Percentiles rank a stretch among this genome's conserved stretches.
Evolutionary conservation across 176 grass and related monocot species (phyloP).

Genomic region (Raddia distichophylla): DNA sequence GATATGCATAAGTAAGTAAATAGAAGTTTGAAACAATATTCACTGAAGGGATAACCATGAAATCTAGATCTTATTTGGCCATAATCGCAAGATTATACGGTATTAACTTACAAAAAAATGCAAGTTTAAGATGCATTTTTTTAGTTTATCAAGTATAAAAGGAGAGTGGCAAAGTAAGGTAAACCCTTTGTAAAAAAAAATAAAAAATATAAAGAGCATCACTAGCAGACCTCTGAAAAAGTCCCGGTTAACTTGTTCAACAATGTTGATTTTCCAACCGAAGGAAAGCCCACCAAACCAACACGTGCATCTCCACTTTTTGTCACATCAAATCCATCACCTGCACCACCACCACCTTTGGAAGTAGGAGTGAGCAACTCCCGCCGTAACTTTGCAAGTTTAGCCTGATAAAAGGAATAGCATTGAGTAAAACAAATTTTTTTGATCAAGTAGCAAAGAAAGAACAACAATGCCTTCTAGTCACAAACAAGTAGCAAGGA

Average conservation of each 20-base stretch:
- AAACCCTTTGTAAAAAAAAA: neutral
- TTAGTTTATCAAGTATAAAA: constrained; percentile 13
- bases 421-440: constrained; percentile 13
- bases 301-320: constrained; percentile 97
- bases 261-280: constrained; percentile 95
- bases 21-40: neutral
- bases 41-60: neutral
- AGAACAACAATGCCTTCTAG: too few species aligned
- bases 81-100: neutral
- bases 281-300: constrained; percentile 94
- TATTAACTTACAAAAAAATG: neutral
- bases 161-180: constrained; percentile 7
- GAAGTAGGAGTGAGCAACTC: constrained; percentile 82
- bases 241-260: constrained; percentile 96
- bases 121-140: neutral
- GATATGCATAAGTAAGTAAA: neutral
- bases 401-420: constrained; percentile 65
- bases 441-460: neutral
- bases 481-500: neutral
- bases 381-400: constrained; percentile 88
- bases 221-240: constrained; percentile 82
- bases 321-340: constrained; percentile 98
- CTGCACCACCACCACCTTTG: constrained; percentile 81
- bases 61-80: neutral
- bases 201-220: constrained; percentile 29